Evolutionary conservation across 768 basidiomycete species (phyloP), one percentile per base, ranked within the genome.

Genomic region (Strobilomyces echinocephalus): DNA sequence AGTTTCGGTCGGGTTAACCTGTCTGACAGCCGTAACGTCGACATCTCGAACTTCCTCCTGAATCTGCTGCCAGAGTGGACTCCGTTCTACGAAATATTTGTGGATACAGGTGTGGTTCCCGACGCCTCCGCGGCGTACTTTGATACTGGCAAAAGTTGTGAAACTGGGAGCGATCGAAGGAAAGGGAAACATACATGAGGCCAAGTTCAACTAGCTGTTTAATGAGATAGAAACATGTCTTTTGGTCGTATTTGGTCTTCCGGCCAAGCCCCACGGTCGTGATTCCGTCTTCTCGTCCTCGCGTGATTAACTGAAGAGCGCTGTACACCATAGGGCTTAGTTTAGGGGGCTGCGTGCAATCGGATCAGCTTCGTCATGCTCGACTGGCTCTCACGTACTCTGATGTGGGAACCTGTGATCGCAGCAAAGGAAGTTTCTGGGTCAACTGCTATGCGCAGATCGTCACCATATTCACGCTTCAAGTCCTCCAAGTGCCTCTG

Each of bases 151-250:
- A 41, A 54, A 49, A 35, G 15, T 3, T 2, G 28, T 59, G 15
- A 60, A 30, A 18, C 39, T 42, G 50, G 1, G 57, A 46, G n/a
- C 12, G n/a, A 33, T 15, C 0, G 9, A 33, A 34, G 38, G 12
- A 42, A 52, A 49, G 24, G 43, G 36, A 28, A 16, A 59, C 85
- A 49, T 76, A 88, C 88, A 93, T 80, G 38, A 89, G 74, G 62
- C 80, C 83, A 49, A 95, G 74, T 48, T 85, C 83, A 3, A 84
- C 76, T 16, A 95, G 74, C 59, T 89, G 84, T 59, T 83, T 81
- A 53, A 91, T 81, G 53, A 92, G 80, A 69, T 95, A 94, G 66
- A 90, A 91, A 58, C 90, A 90, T 2, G 88, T 88, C 69, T 93
- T 94, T 65, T 90, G 89, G 64, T 93, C 91, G 62, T 95, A 92